Conservation (phyloP, 2,329 filamentous ascomycete species). For the Alternaria burnsii region DNA sequence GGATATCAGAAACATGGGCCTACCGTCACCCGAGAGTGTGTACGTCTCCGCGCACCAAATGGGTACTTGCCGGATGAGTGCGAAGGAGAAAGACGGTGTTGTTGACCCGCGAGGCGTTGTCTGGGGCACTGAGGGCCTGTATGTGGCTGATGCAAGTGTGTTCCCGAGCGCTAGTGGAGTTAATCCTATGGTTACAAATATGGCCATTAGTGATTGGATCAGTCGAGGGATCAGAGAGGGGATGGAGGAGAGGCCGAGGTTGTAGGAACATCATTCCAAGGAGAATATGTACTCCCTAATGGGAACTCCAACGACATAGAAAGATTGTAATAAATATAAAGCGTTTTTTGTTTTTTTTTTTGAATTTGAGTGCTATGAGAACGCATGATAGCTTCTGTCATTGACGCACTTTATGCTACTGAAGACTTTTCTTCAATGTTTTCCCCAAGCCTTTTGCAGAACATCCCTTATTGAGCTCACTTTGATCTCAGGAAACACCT, state of each 20-base stretch:
- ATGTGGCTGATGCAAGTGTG: constrained; percentile 77
- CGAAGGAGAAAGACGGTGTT: constrained; percentile 52
- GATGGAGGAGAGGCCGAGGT: constrained; percentile 31
- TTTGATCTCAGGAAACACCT: too few species aligned
- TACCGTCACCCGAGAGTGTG: constrained; percentile 60
- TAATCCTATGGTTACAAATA: constrained; percentile 82
- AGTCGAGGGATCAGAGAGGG: constrained; percentile 40
- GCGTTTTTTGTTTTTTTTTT: too few species aligned
- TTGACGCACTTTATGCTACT: neutral
- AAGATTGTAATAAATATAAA: neutral
- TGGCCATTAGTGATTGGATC: constrained; percentile 60
- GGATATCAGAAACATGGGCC: constrained; percentile 59
- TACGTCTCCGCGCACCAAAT: constrained; percentile 82
- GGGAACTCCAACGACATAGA: neutral
- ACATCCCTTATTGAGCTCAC: too few species aligned
- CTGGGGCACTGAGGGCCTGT: constrained; percentile 72
- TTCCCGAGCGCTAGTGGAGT: constrained; percentile 80
- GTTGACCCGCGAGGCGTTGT: constrained; percentile 58
- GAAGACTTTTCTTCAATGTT: too few species aligned
- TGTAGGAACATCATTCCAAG: constrained; percentile 13
- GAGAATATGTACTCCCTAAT: too few species aligned
- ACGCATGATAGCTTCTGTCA: too few species aligned
- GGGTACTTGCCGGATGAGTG: constrained; percentile 78
- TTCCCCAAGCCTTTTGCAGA: too few species aligned
- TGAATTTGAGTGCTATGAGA: too few species aligned